Conservation (phyloP, 805 yeast species). For the Torulaspora maleeae region DNA sequence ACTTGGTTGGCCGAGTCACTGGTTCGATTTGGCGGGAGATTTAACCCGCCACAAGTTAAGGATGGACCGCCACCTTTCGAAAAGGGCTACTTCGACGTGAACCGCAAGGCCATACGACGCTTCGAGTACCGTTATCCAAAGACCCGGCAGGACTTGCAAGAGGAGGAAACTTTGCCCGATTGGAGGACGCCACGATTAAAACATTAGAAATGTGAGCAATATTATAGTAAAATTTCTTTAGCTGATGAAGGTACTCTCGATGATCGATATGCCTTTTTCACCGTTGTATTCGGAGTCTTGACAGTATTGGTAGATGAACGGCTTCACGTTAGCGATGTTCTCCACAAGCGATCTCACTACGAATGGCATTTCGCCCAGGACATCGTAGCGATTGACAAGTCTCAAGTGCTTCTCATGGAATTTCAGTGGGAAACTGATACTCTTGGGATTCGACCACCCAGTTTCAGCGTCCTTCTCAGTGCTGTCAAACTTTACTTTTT, state of each 20-base stretch:
- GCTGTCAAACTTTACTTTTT: slow-evolving; percentile 37
- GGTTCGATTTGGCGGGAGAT: slow-evolving; percentile 10
- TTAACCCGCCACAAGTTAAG: slow-evolving; percentile 2
- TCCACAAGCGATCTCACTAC: slow-evolving; percentile 73
- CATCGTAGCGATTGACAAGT: slow-evolving; percentile 76
- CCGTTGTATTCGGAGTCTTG: slow-evolving; percentile 50
- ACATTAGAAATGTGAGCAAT: slow-evolving; percentile 3
- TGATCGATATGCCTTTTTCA: slow-evolving; percentile 64
- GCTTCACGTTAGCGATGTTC: slow-evolving; percentile 79
- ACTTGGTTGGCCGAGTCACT: slow-evolving; percentile 8
- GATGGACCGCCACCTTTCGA: not conserved
- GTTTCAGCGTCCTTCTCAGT: slow-evolving; percentile 52
- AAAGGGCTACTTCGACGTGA: slow-evolving; percentile 3
- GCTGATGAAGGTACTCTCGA: slow-evolving; percentile 72
- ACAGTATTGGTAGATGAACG: slow-evolving; percentile 78
- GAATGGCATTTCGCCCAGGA: slow-evolving; percentile 81
- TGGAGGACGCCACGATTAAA: slow-evolving; percentile 17
- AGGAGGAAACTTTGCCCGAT: slow-evolving; percentile 10
- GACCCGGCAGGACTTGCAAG: slow-evolving; percentile 8
- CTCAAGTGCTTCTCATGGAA: slow-evolving; percentile 46
- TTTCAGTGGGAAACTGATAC: slow-evolving; percentile 33
- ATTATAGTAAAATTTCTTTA: not conserved
- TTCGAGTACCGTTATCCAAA: slow-evolving; percentile 13
- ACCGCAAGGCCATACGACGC: slow-evolving; percentile 8
- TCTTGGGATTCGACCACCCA: slow-evolving; percentile 75